Base-by-base conservation (phyloP, 768 basidiomycete species). In the Trametes meyenii region DNA sequence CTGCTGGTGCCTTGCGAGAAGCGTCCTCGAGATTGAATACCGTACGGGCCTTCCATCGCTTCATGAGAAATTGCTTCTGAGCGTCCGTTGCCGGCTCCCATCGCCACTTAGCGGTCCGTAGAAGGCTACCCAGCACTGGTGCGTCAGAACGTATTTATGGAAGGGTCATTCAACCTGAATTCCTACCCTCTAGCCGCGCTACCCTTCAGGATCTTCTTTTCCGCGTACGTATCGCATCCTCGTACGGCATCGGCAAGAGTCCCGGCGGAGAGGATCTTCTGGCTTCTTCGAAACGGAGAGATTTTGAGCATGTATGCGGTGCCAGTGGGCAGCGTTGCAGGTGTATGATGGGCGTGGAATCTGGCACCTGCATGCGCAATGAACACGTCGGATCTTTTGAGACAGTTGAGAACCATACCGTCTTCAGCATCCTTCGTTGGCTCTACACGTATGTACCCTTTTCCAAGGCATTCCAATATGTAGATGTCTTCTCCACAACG, bases 381-480 rank as follows among this genome's bases (percentile, higher is more conserved):
- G 33, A 43, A 16, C 45, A 42, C 8, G 45, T 24, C 7, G 7
- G 7, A 46, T 33, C n/a, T 21, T 17, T 26, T 46, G n/a, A 17
- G 46, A 19, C 17, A 14, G 33, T 38, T 24, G 12, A 8, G 33
- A 38, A 53, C 49, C 66, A 60, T 57, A 78, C 80, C 74, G 68
- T 75, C 73, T 53, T 74, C 71, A 5, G 21, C 50, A 53, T 69
- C 77, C 50, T 74, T 55, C 1, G 71, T 67, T 3, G 78, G 81
- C 59, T 86, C 83, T 14, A 94, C 77, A 43, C 86, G 84, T 51
- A 94, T 76, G 66, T 82, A 79, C 1, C 92, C 92, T 62, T 81
- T 82, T 13, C 83, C 84, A n/a, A 91, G 72, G 63, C 87, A 86
- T 69, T 92, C 89, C 2, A 96, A 77, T 8, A 96, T 82, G 71